Evolutionary conservation across 1,284 basidiomycete genomes (phyloP).

Genomic region (Fomes fomentarius): DNA sequence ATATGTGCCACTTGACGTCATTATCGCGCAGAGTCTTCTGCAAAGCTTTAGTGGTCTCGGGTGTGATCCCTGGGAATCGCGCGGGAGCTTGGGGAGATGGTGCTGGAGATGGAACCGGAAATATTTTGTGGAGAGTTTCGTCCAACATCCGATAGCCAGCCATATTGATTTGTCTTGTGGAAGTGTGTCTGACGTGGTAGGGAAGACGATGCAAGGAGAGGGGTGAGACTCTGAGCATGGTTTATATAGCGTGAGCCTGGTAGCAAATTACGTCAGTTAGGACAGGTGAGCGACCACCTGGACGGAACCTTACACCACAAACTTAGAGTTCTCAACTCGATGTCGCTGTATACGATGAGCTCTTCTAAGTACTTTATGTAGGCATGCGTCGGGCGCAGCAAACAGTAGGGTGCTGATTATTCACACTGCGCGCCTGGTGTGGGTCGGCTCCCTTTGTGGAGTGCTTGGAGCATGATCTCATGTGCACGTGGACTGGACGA

Average conservation of each 20-base stretch:
- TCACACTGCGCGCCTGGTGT: no score
- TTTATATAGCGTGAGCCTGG: neutral
- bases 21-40: conserved; percentile 57
- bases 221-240: neutral
- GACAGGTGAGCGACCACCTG: conserved; percentile 3
- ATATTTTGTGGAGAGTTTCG: conserved; percentile 21
- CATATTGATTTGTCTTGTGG: neutral
- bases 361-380: no score
- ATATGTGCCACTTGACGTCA: conserved; percentile 59
- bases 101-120: conserved; percentile 19
- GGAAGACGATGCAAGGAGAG: neutral
- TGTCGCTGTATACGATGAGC: no score
- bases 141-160: neutral
- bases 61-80: conserved; percentile 51
- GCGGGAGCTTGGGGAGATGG: conserved; percentile 17
- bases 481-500: no score
- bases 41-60: conserved; percentile 47
- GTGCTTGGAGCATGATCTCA: no score
- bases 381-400: no score
- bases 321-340: neutral
- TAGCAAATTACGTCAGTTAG: neutral
- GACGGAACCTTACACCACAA: neutral
- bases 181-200: neutral
- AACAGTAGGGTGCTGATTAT: no score
- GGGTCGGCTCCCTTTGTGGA: no score